Conservation (phyloP, 345 rosid genomes). For the Eutrema japonicum region DNA sequence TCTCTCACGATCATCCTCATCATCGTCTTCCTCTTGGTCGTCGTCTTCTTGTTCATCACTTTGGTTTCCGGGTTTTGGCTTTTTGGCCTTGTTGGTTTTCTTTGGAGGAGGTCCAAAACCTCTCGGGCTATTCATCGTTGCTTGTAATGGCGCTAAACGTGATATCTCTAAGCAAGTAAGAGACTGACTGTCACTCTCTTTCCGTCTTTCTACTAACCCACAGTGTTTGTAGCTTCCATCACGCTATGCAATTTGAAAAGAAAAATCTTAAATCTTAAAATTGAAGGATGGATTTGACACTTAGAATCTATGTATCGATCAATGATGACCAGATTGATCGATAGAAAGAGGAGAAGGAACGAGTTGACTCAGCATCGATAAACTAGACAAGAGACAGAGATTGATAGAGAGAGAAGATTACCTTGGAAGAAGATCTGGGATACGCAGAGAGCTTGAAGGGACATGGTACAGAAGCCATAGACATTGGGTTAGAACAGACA, state of each 20-base stretch:
- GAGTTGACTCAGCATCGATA: conserved; percentile 21
- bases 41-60: conserved; percentile 42
- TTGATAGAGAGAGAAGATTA: conserved; percentile 21
- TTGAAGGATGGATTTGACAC: conserved; percentile 9
- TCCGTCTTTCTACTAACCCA: conserved; percentile 17
- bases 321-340: not conserved
- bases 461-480: conserved; percentile 44
- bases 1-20: conserved; percentile 49
- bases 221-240: conserved; percentile 24
- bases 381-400: not conserved
- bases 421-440: conserved; percentile 41
- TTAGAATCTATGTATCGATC: not conserved
- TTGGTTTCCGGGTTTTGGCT: conserved; percentile 43
- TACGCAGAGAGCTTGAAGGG: conserved; percentile 40
- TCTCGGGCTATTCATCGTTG: conserved; percentile 69
- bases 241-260: conserved; percentile 16
- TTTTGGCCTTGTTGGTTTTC: conserved; percentile 59
- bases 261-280: not conserved
- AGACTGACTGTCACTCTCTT: conserved; percentile 31
- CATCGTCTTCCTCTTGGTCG: conserved; percentile 42
- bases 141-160: conserved; percentile 46
- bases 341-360: not conserved
- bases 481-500: conserved; percentile 30
- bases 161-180: conserved; percentile 37
- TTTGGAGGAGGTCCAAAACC: conserved; percentile 75